Evolutionary conservation across 2,329 filamentous ascomycete species (phyloP), one percentile per base, ranked within the genome.

Genomic region (Colletotrichum karsti): DNA sequence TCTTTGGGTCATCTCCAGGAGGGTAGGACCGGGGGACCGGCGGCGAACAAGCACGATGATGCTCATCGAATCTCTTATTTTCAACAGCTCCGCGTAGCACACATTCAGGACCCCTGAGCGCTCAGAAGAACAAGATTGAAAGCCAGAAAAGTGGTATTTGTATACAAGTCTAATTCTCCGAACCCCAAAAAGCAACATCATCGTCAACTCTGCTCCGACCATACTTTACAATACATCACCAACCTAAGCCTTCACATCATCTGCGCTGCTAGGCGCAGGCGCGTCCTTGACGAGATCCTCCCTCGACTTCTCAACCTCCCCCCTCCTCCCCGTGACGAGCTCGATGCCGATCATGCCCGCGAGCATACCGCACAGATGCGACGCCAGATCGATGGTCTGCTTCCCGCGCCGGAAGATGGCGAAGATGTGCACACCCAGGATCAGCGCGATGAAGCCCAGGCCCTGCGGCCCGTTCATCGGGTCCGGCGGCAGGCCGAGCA

Each of bases 401-500:
- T 77, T 79, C 30, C 73, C 76, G 63, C 79, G 78, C 60, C 81
- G 83, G 50, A 84, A 80, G 69, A 85, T 73, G 8, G 78, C 83
- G 18, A 85, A 78, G 24, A 89, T 72, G 72, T 89, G 86, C 41
- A 88, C 71, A 10, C 85, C 83, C 15, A 86, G 72, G 18, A 87
- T 74, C 56, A 87, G 70, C n/a, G 83, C 83, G 60, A 90, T 76
- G 71, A 89, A 84, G 2, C 82, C 82, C 12, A 89, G 79, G 0
- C 87, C 86, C 62, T 87, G 84, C 9, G 90, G 82, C 26, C 85
- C 88, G 30, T 78, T 78, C 73, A 80, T 80, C 10, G 82, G 82
- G 33, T 87, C 84, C n/a, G 86, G 83, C 12, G 88, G 88, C 68
- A 89, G 80, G 8, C 85, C 87, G 28, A 90, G 78, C 59, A 91